Evolutionary conservation across 192 early-diverging fungal genomes (phyloP), one percentile per base, ranked within the genome.

Genomic region (Coemansia sp.): DNA sequence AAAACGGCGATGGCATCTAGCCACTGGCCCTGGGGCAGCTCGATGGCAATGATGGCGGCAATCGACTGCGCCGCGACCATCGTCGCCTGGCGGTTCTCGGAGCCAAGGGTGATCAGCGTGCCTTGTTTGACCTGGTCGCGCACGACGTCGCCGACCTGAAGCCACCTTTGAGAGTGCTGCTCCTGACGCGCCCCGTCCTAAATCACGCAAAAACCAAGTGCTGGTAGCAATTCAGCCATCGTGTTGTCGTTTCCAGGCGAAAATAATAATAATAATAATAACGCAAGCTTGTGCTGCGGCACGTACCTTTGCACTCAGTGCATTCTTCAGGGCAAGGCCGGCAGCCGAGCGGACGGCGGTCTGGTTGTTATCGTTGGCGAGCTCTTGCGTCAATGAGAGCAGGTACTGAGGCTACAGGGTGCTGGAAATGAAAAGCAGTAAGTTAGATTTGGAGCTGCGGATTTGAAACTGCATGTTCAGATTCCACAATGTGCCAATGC

Each of bases 241-340:
- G 29, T 32, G 29, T 32, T 32, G 29, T 2, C 29, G 29, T 32
- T 7, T 2, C 29, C 29, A 4, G n/a, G n/a, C n/a, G n/a, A n/a
- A n/a, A 2, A 32, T 32, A 32, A 7, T 7, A 32, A 32, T 7
- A 32, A 46, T 1, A 10, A 14, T 32, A 11, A 56, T 29, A 57
- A 48, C 33, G 5, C 10, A 56, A 35, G 22, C 19, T 12, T 12
- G 26, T 14, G 12, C 44, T 24, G 21, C n/a, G 46, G 26, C 12
- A 15, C 46, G 0, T 50, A 50, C 46, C 46, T 50, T 50, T 50
- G 46, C 90, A 8, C 84, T 80, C 59, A 99, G 74, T 41, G 91
- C 79, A 76, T 99, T 99, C 86, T 99, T 99, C 62, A 99, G 77
- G 39, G 89, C 88, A 57, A 99, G 74, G 76, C 92, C 97, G 29